phyloP scores from a whole-genome alignment of 1,284 basidiomycete species.

The Schizophyllum commune region DNA sequence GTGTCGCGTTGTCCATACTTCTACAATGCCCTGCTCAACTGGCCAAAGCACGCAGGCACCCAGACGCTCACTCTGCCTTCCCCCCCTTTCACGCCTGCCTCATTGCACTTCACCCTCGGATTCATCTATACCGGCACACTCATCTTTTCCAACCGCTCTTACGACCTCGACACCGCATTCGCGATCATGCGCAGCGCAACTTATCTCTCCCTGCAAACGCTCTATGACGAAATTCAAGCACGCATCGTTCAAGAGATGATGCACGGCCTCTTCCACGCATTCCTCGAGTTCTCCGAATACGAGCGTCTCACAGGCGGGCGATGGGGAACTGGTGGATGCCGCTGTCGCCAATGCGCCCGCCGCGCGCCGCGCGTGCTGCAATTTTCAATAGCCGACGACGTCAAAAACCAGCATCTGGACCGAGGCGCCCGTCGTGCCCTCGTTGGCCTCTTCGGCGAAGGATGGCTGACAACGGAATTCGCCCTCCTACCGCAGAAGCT shows the following conservation, averaged over 20 bases:
- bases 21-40: constrained; percentile 58
- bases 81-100: constrained; percentile 92
- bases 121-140: constrained; percentile 94
- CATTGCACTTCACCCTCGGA: constrained; percentile 91
- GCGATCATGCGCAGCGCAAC: constrained; percentile 79
- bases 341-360: constrained; percentile 73
- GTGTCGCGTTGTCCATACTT: constrained; percentile 89
- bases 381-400: constrained; percentile 69
- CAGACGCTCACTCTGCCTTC: constrained; percentile 70
- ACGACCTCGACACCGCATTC: constrained; percentile 89
- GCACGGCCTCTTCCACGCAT: constrained; percentile 81
- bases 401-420: constrained; percentile 65
- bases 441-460: constrained; percentile 75
- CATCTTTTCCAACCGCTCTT: constrained; percentile 86
- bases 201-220: constrained; percentile 73
- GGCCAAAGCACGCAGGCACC: constrained; percentile 36
- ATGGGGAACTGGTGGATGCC: constrained; percentile 74
- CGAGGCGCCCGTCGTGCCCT: constrained; percentile 67
- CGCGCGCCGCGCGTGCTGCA: constrained; percentile 76
- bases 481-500: constrained; percentile 59
- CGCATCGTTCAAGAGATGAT: constrained; percentile 81
- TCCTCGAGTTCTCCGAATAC: constrained; percentile 69
- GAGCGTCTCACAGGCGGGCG: constrained; percentile 60
- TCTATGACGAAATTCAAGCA: constrained; percentile 76
- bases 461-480: constrained; percentile 80